Base-by-base conservation (phyloP, 371 early-diverging fungal species). In the Mortierella sp. region DNA sequence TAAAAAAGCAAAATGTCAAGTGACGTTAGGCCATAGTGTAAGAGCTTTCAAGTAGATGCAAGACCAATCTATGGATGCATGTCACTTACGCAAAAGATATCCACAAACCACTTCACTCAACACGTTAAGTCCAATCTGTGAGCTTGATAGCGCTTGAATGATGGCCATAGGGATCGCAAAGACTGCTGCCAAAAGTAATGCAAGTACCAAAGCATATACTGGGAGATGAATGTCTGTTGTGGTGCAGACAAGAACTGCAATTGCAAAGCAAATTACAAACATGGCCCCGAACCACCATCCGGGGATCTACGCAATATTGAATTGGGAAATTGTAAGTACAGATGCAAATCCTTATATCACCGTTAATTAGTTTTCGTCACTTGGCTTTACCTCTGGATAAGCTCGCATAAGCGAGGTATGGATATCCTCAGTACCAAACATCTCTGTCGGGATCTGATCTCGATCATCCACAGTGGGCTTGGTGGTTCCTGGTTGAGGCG, bases 131-230 rank as follows among this genome's bases (percentile, higher is more conserved):
- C 92, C 94, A 57, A 92, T 91, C 66, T 78, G 78, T 0, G 74
- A 78, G 40, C 78, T 78, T 22, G 78, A 78, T 3, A 78, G 60
- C 6, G 78, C 78, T 22, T 78, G 78, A 39, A 94, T 90, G 54
- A 94, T 92, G 75, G 94, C 95, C 66, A 95, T 90, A 0, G 97
- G 96, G 9, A 97, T 75, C 1, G 94, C 87, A 73, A 96, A 90
- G 30, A 90, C 77, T n/a, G 85, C 77, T 11, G 92, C 87, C 12
- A 95, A 75, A 20, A 85, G 67, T 11, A 94, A 84, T 28, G 94
- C 94, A 20, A 95, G 57, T 11, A 94, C 63, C 24, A 94, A 83
- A 61, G 89, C 91, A 88, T 91, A 92, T 88, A 91, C 93, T 1
- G 91, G 90, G 5, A 90, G 72, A 16, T 84, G 87, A 65, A 90